Evolutionary conservation across 2,329 filamentous ascomycete species (phyloP), one percentile per base, ranked within the genome.

Genomic region (Apiospora malaysiana): DNA sequence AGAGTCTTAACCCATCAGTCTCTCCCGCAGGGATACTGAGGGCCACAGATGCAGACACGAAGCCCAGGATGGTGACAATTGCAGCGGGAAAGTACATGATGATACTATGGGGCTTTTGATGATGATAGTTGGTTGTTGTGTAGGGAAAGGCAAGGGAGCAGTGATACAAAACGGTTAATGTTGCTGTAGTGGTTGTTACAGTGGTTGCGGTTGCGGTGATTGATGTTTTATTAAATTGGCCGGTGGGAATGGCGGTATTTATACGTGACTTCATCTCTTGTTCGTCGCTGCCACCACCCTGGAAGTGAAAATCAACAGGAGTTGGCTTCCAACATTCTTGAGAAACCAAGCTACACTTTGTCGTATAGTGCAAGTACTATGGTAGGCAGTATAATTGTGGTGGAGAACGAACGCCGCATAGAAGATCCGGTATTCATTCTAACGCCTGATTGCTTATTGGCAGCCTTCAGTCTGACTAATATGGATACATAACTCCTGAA

Each of bases 41-140:
- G 25, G 59, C 59, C 4, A 10, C 32, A 10, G 59, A 2, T 40
- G 59, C 27, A 18, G 59, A 66, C 25, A n/a, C 59, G 59, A 66
- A 42, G 59, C 25, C 59, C 59, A 66, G 59, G 18, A 66, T 42
- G 59, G 59, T 21, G 10, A 40, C 32, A 37, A 66, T 37, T 12
- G 59, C 32, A 66, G 59, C 42, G 18, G 59, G 32, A 40, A 66
- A 66, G 32, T 66, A 42, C 59, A 66, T 66, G 59, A 8, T 42
- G 59, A 66, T 66, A 42, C 6, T 37, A 4, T 3, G 59, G 27
- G 25, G 9, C 5, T 59, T 16, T 32, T 6, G 42, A 12, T 32
- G 42, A 42, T 32, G 59, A 3, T 12, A 66, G 16, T 66, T 37
- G 59, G 4, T 32, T 37, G 21, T 66, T 66, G 59, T 1, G 59